Base-by-base conservation (phyloP, 225 moss, liverwort and hornwort genomes). In the Rhytidiadelphus loreus region DNA sequence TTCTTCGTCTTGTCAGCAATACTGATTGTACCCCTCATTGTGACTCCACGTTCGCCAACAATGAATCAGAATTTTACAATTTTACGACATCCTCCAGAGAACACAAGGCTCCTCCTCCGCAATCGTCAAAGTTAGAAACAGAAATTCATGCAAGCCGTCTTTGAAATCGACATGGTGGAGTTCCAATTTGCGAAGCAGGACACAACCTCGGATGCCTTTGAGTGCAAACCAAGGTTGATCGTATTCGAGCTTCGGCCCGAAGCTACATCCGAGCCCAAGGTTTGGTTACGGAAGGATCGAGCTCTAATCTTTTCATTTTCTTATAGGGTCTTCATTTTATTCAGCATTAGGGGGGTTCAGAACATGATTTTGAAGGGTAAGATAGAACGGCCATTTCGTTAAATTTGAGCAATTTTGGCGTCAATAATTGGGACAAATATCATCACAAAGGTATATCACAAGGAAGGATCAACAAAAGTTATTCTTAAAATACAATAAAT, bases 1-100 rank as follows among this genome's bases (percentile, higher is more conserved):
- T 93, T 96, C 93, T 91, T 91, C 84, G 98, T 93, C 87, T 89
- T 95, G 57, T 92, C 91, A 73, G 96, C 94, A 88, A 99, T 96
- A 88, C 89, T 90, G 82, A 97, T 83, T 41, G 89, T 39, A 82
- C 90, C 94, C 89, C 89, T 91, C 98, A 98, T 96, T 53, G 73
- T 90, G 83, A 26, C 82, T 71, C 63, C 29, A 48, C 50, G 46
- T 72, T 63, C 62, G 63, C 33, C 37, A 52, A 29, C n/a, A 74
- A 32, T 85, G 21, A 85, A 77, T 48, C 32, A 20, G 39, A 68
- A 85, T 70, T 66, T 48, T 55, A 89, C 66, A 57, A 55, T 11
- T 57, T 78, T 35, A 91, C 60, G 63, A 55, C 78, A 77, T 50
- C 85, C 64, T 46, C 69, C 83, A 24, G 53, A 44, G 25, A 59